Percentiles rank a stretch among this genome's conserved stretches.
Conservation (phyloP, 345 rosid species). For the Hibiscus mutabilis region DNA sequence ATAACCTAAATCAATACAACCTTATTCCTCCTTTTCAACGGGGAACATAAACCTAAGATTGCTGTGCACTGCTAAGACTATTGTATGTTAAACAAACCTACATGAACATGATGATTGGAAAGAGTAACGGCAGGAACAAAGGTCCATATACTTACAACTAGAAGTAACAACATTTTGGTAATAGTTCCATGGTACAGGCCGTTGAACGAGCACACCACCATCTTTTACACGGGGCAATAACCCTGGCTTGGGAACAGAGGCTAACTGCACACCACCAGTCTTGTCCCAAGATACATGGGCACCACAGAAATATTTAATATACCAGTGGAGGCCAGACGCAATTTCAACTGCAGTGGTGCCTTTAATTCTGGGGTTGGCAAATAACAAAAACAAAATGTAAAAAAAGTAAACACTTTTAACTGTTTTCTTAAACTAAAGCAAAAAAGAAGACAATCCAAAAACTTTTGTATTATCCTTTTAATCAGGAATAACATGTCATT, state of each 20-base stretch:
- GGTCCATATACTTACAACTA: conserved; percentile 55
- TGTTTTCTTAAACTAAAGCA: not conserved
- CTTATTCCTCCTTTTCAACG: not conserved
- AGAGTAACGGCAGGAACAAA: conserved; percentile 7
- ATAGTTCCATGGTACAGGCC: conserved; percentile 94
- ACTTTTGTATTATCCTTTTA: not conserved
- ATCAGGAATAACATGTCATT: not conserved
- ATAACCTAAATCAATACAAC: not conserved
- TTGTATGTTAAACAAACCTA: not conserved
- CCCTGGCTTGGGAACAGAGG: conserved; percentile 67
- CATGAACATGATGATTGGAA: not conserved
- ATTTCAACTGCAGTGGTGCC: conserved; percentile 88
- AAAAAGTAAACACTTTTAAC: not conserved
- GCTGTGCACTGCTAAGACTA: not conserved
- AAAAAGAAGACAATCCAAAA: not conserved
- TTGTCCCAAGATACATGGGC: conserved; percentile 96
- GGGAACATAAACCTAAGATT: not conserved
- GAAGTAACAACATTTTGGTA: conserved; percentile 95
- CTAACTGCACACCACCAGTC: conserved; percentile 81
- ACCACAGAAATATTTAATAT: conserved; percentile 71
- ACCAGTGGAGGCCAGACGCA: conserved; percentile 92
- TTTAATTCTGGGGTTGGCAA: conserved; percentile 41
- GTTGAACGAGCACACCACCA: conserved; percentile 54
- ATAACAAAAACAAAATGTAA: not conserved
- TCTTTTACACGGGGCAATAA: conserved; percentile 58